Base-by-base conservation (phyloP, 2,329 filamentous ascomycete species). In the Diaporthe sp. region DNA sequence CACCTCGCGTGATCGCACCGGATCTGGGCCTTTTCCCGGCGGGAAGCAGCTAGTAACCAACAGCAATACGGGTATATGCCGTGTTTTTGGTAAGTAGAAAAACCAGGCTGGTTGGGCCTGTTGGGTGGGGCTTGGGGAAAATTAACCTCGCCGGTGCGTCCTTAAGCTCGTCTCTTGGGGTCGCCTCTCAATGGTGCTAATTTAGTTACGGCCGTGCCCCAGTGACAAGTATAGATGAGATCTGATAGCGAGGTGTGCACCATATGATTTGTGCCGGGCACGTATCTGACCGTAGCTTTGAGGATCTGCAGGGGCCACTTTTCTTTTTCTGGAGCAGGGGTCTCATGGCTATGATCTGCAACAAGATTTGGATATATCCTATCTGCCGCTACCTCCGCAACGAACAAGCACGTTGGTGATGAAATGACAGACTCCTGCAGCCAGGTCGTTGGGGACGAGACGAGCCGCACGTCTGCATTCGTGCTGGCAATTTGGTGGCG, bases 1-100 rank as follows among this genome's bases (percentile, higher is more conserved):
- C 55, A 72, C 42, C 53, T 59, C 55, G 53, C 44, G 55, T 46
- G 44, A 72, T 53, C 69, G 19, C 69, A 25, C 55, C 69, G 39
- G 55, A 61, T 46, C 69, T 49, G 42, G 53, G 44, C 42, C n/a
- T n/a, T 13, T 15, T 15, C 39, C 55, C 25, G 53, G 57, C 10
- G 10, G 39, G 22, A n/a, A 25, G 53, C 55, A 61, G 28, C 42
- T 59, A 57, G 55, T 39, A 61, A 51, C 69, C 69, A 72, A 72
- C 55, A 51, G 22, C 69, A 72, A n/a, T 37, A 15, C 19, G 22
- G 55, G 22, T 51, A 44, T 4, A 10, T 34, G 37, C 42, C 28
- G 44, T 51, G 58, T 55, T 37, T 7, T 46, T 55, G 46, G 49
- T 22, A 57, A 49, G 55, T 55, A 61, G 13, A 22, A 62, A 53